Percentiles rank a stretch among this genome's conserved stretches.
Conservation (phyloP, 2,329 filamentous ascomycete species). For the Sporothrix humicola region DNA sequence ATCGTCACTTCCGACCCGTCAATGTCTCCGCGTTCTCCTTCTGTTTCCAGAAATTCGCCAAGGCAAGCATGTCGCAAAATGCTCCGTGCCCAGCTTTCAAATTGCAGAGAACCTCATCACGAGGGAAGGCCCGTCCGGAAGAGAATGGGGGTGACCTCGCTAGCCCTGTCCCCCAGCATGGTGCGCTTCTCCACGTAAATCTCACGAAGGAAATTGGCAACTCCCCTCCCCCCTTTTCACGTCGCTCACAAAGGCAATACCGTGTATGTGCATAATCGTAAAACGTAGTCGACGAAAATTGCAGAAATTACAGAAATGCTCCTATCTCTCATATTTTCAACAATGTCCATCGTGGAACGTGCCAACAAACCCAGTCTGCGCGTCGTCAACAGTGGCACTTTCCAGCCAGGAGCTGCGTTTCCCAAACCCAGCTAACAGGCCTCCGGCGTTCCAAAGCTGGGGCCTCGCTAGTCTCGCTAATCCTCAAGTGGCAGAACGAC, state of each 20-base stretch:
- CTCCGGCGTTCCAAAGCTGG: slow-evolving; percentile 29
- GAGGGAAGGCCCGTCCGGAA: slow-evolving; percentile 27
- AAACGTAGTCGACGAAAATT: too few species aligned
- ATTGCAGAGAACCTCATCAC: slow-evolving; percentile 7
- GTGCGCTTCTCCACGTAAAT: slow-evolving; percentile 21
- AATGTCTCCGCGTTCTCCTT: neutral
- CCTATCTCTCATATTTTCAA: neutral
- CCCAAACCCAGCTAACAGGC: slow-evolving; percentile 11
- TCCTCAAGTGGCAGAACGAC: slow-evolving; percentile 16
- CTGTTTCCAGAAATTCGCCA: neutral
- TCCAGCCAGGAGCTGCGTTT: slow-evolving; percentile 1
- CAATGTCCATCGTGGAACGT: neutral
- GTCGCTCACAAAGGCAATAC: slow-evolving; percentile 7
- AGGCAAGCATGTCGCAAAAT: slow-evolving; percentile 2
- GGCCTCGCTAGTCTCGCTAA: slow-evolving; percentile 12
- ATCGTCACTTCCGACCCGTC: neutral
- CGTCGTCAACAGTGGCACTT: neutral
- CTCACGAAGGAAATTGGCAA: slow-evolving; percentile 22
- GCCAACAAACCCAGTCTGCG: slow-evolving; percentile 12
- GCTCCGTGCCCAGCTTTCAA: neutral
- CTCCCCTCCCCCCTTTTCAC: neutral
- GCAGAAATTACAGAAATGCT: too few species aligned
- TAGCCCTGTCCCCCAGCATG: slow-evolving; percentile 11
- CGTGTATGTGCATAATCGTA: slow-evolving; percentile 8
- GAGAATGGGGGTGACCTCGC: neutral